A percentile compares a stretch with the other conserved stretches of the same genome.
Evolutionary conservation across 2,329 filamentous ascomycete species (phyloP).

Genomic region (Amylocarpus encephaloides): DNA sequence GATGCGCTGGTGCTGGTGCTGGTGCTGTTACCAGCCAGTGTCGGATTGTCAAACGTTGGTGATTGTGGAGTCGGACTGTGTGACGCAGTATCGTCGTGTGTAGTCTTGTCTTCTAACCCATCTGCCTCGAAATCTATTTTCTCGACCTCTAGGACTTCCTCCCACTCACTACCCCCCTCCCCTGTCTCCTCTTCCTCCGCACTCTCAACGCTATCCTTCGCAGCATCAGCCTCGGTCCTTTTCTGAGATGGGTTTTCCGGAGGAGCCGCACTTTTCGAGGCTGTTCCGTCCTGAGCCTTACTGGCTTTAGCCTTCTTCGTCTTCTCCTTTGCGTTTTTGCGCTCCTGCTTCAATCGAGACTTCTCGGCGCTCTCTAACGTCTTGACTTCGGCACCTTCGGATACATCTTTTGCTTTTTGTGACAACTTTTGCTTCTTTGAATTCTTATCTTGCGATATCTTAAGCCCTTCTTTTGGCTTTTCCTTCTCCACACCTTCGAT

Average conservation of each 20-base stretch:
- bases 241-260: background rate
- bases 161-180: background rate
- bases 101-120: constrained; percentile 40
- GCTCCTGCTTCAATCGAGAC: constrained; percentile 28
- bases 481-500: constrained; percentile 52
- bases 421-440: constrained; percentile 50
- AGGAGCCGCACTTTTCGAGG: too few relatives aligned
- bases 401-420: constrained; percentile 21
- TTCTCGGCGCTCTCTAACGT: constrained; percentile 30
- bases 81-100: constrained; percentile 34
- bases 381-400: constrained; percentile 33
- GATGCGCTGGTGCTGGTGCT: constrained; percentile 65
- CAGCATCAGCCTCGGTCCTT: constrained; percentile 7
- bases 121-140: constrained; percentile 42
- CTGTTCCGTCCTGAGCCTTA: too few relatives aligned
- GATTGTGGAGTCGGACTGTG: constrained; percentile 50
- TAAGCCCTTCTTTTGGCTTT: constrained; percentile 59
- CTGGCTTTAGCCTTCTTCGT: constrained; percentile 37
- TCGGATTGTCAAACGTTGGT: constrained; percentile 52
- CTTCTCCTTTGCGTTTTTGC: constrained; percentile 32
- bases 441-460: constrained; percentile 36
- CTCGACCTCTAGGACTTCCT: constrained; percentile 27
- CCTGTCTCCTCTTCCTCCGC: constrained; percentile 21
- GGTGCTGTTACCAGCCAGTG: constrained; percentile 41
- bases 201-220: constrained; percentile 20